Percentiles rank a stretch among this genome's conserved stretches.
phyloP scores from a whole-genome alignment of 2,329 filamentous ascomycete species.

The Diplocarpon rosae region DNA sequence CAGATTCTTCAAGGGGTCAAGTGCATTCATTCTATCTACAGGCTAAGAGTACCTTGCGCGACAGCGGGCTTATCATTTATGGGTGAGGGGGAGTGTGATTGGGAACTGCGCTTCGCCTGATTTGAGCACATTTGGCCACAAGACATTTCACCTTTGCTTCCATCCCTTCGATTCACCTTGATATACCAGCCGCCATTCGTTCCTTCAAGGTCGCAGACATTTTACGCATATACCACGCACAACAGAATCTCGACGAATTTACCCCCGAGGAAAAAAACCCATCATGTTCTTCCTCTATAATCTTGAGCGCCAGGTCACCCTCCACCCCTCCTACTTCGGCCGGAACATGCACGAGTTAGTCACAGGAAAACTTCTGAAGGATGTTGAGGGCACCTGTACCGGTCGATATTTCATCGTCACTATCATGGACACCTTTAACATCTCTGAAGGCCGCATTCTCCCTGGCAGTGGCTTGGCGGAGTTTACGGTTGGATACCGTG shows the following conservation, averaged over 20 bases:
- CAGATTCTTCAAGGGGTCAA: constrained; percentile 18
- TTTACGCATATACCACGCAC: neutral
- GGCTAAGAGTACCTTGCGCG: constrained; percentile 8
- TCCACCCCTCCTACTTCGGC: constrained; percentile 96
- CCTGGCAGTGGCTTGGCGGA: constrained; percentile 86
- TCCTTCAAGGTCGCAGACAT: neutral
- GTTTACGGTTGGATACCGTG: constrained; percentile 89
- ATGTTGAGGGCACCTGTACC: constrained; percentile 91
- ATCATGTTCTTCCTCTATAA: constrained; percentile 98
- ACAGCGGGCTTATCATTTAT: constrained; percentile 13
- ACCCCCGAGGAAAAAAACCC: too few species aligned
- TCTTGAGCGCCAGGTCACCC: constrained; percentile 84
- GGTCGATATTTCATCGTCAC: constrained; percentile 97
- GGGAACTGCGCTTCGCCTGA: constrained; percentile 4
- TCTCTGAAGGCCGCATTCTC: constrained; percentile 85
- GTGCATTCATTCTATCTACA: constrained; percentile 21
- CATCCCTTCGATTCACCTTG: neutral
- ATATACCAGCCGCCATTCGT: neutral
- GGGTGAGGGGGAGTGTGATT: constrained; percentile 12
- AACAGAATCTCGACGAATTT: neutral
- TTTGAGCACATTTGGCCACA: constrained; percentile 5
- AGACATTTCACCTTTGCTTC: constrained; percentile 10
- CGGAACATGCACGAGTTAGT: constrained; percentile 88
- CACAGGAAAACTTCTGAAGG: constrained; percentile 76
- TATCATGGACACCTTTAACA: constrained; percentile 93